These are phyloP conservation scores for Phyllosticta citriasiana DNA, from an alignment of 2,329 filamentous ascomycete species.

Conservation along the genomic window DNA sequence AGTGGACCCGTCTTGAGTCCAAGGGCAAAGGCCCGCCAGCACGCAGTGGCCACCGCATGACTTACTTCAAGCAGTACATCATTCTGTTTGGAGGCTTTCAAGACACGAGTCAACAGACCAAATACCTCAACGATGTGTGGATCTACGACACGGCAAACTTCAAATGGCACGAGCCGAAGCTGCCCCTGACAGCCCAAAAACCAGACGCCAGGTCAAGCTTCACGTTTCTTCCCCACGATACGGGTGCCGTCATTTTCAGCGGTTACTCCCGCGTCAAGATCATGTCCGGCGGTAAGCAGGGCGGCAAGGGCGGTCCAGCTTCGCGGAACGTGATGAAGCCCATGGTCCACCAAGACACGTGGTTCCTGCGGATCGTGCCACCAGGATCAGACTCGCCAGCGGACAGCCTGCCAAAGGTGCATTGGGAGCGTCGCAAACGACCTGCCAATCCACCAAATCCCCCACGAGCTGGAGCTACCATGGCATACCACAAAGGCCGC, in stretches of 20 bases:
- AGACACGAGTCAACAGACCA: constrained; percentile 89
- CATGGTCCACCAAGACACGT: constrained; percentile 88
- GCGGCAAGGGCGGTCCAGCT: constrained; percentile 46
- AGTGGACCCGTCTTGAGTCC: constrained; percentile 83
- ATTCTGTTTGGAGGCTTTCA: constrained; percentile 95
- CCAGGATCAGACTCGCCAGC: constrained; percentile 57
- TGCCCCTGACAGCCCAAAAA: constrained; percentile 72
- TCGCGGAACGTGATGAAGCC: constrained; percentile 71
- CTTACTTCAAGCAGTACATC: constrained; percentile 93
- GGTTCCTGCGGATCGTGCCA: constrained; percentile 73
- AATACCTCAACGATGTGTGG: constrained; percentile 90
- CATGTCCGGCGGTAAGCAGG: constrained; percentile 37
- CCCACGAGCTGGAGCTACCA: constrained; percentile 76
- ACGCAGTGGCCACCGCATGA: constrained; percentile 89
- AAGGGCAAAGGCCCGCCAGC: constrained; percentile 73
- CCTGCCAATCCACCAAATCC: constrained; percentile 83
- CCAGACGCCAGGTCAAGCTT: constrained; percentile 89
- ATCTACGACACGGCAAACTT: constrained; percentile 86
- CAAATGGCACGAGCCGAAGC: constrained; percentile 66
- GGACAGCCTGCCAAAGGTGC: constrained; percentile 58
- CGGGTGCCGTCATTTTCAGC: constrained; percentile 81
- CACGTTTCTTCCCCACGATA: constrained; percentile 80
- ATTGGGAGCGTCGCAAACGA: constrained; percentile 90
- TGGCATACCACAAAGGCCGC: constrained; percentile 87
- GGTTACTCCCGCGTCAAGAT: constrained; percentile 89